Conservation (phyloP, 139 green algal species). For the Chlorella sp. region DNA sequence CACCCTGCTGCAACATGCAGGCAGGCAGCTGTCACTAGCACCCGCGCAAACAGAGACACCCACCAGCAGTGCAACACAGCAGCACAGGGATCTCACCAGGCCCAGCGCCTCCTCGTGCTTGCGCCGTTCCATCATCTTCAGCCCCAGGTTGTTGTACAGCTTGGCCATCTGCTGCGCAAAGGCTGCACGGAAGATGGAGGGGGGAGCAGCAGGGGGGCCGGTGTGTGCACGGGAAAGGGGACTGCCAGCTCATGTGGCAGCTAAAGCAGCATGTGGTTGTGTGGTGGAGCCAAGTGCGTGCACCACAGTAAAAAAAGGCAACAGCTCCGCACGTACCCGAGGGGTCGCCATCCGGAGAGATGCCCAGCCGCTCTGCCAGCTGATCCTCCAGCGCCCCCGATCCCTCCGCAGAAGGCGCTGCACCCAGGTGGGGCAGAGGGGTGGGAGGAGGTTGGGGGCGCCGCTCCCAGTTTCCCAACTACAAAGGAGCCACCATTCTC, state of each 20-base stretch:
- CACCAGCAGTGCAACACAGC: not conserved
- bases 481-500: too few relatives aligned
- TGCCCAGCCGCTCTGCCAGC: slow-evolving; percentile 29
- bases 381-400: slow-evolving; percentile 1
- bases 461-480: too few relatives aligned
- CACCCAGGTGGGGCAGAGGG: too few relatives aligned
- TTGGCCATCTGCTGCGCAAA: slow-evolving; percentile 46
- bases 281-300: too few relatives aligned
- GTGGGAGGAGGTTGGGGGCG: too few relatives aligned
- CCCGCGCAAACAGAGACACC: not conserved
- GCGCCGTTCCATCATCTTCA: slow-evolving; percentile 50
- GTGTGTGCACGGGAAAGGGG: too few relatives aligned
- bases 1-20: too few relatives aligned
- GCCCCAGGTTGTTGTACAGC: slow-evolving; percentile 52
- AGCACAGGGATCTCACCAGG: not conserved
- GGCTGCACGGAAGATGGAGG: not conserved
- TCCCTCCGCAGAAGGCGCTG: not conserved
- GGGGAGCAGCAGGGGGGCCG: not conserved
- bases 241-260: too few relatives aligned
- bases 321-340: not conserved
- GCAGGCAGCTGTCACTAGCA: not conserved
- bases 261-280: too few relatives aligned
- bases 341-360: slow-evolving; percentile 14
- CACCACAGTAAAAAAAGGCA: too few relatives aligned
- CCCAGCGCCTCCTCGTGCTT: slow-evolving; percentile 41